Conservation (phyloP, 2,329 filamentous ascomycete genomes). For the Fusarium guadeloupense region DNA sequence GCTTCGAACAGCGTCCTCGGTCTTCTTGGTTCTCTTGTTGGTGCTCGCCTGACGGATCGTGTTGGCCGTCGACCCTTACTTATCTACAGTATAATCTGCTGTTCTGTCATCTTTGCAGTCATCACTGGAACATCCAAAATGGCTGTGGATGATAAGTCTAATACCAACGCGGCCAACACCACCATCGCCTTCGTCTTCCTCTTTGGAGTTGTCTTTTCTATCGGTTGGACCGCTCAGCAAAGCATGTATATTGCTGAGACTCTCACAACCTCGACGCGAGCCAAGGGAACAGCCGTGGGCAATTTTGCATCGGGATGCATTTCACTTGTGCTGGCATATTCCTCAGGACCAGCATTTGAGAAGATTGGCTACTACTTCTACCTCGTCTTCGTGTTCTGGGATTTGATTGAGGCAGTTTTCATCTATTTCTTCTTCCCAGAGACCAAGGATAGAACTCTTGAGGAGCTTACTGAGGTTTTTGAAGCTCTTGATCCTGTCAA, state of each 20-base stretch:
- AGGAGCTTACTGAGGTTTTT: slow-evolving; percentile 53
- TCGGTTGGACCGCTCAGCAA: slow-evolving; percentile 60
- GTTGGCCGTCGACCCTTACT: slow-evolving; percentile 63
- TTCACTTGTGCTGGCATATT: slow-evolving; percentile 56
- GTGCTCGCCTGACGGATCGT: slow-evolving; percentile 53
- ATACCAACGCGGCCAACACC: slow-evolving; percentile 42
- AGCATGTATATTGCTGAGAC: slow-evolving; percentile 51
- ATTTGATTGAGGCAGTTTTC: slow-evolving; percentile 51
- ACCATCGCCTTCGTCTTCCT: slow-evolving; percentile 53
- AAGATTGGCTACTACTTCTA: slow-evolving; percentile 57
- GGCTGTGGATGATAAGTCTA: slow-evolving; percentile 32
- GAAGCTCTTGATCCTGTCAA: slow-evolving; percentile 30
- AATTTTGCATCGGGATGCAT: slow-evolving; percentile 52
- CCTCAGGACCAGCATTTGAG: slow-evolving; percentile 53
- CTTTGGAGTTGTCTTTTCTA: slow-evolving; percentile 61
- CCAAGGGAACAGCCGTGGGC: slow-evolving; percentile 51
- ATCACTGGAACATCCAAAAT: slow-evolving; percentile 37
- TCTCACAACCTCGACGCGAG: slow-evolving; percentile 45
- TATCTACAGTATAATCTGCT: slow-evolving; percentile 54
- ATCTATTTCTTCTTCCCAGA: slow-evolving; percentile 62
- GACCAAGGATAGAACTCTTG: slow-evolving; percentile 58
- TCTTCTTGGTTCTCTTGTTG: slow-evolving; percentile 51
- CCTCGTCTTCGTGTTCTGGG: slow-evolving; percentile 56
- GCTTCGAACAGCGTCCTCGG: slow-evolving; percentile 56
- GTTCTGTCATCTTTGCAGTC: slow-evolving; percentile 57